Base-by-base conservation (phyloP, 78 protist species). In the Polysphondylium violaceum region DNA sequence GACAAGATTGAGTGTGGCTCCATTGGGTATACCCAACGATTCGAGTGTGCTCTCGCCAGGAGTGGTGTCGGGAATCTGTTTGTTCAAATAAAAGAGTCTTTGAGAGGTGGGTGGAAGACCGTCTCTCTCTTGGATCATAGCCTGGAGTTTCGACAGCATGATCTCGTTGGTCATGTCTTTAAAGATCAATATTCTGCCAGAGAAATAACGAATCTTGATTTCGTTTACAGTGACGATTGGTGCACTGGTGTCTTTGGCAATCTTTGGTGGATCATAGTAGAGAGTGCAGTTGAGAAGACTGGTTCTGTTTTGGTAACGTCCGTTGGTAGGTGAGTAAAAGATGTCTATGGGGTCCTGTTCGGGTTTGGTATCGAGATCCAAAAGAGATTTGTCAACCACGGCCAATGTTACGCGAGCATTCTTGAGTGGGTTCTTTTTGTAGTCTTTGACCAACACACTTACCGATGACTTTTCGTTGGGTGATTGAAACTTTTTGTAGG, bases 61-160 rank as follows among this genome's bases (percentile, higher is more conserved):
- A 14, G 88, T 50, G 0, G 29, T 41, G 7, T 40, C 19, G 4
- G 51, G 72, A 2, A 79, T 38, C 56, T 64, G 89, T 55, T 79
- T 79, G 50, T 79, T 79, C 44, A 60, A 29, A 23, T 53, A 53
- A 21, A 79, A 50, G 35, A 79, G 21, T 38, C 89, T 43, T 40
- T 79, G 89, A 8, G 47, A 55, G 3, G 55, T 29, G 31, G 29
- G 14, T 68, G 89, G 89, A 12, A 79, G 56, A 7, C 89, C 89
- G 40, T 79, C 89, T 40, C 89, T 33, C 5, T 64, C 71, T 12
- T 23, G 41, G 38, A 79, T 35, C 55, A 79, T 56, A 19, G 50
- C 44, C 33, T 33, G 14, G 4, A 79, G 27, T 23, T 67, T 43
- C 4, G 21, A 67, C 0, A 79, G 31, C 16, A 55, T 36, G 74